Percentiles rank a stretch among this genome's conserved stretches.
Evolutionary conservation across 176 grass and related monocot genomes (phyloP).

Genomic region (Eremochloa ophiuroides): DNA sequence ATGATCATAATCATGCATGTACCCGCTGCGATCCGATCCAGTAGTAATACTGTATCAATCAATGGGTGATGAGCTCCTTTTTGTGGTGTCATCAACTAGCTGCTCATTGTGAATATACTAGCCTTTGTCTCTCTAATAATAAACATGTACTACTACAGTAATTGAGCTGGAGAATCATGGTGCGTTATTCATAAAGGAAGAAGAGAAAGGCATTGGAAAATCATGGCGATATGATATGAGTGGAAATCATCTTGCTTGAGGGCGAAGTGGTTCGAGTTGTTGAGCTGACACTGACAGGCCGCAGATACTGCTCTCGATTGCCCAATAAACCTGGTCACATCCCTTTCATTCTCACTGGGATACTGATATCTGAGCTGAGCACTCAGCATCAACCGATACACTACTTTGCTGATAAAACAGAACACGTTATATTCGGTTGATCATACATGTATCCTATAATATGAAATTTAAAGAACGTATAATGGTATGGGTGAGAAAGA

Average conservation of each 20-base stretch:
- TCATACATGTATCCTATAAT: neutral
- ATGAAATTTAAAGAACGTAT: neutral
- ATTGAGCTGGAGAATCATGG: neutral
- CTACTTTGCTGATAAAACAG: neutral
- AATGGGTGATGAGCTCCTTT: neutral
- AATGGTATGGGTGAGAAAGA: neutral
- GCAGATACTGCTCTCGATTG: neutral
- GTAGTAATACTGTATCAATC: neutral
- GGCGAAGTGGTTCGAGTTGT: neutral
- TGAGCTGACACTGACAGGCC: slow-evolving; percentile 7
- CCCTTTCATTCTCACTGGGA: neutral
- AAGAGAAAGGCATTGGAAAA: neutral
- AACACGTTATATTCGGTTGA: neutral
- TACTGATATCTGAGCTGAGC: neutral
- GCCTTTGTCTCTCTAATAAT: neutral
- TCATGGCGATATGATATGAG: neutral
- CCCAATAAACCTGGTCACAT: neutral
- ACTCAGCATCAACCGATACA: neutral
- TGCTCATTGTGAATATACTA: neutral
- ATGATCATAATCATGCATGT: neutral
- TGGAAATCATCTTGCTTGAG: neutral
- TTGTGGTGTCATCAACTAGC: neutral
- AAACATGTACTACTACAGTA: neutral
- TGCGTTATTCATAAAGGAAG: neutral
- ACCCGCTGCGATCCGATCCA: neutral